These are phyloP conservation scores for Marasmius fiardii DNA, from an alignment of 1,284 basidiomycete species.

Conservation along the genomic window DNA sequence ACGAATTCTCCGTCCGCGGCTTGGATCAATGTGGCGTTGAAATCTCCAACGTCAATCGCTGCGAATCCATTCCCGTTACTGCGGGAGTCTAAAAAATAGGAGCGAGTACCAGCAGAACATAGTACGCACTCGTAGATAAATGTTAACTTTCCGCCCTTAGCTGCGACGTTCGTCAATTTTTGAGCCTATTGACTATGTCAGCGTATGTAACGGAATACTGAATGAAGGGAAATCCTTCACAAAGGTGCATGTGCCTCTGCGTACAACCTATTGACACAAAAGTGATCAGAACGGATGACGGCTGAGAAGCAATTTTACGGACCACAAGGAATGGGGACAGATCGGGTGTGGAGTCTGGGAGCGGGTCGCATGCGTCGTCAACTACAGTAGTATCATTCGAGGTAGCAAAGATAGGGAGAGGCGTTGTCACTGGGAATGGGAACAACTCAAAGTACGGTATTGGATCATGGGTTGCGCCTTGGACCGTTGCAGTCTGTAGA, in stretches of 20 bases:
- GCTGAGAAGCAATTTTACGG: slow-evolving; percentile 28
- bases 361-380: slow-evolving; percentile 51
- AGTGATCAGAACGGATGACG: slow-evolving; percentile 35
- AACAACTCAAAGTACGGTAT: slow-evolving; percentile 38
- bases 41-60: slow-evolving; percentile 37
- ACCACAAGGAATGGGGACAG: slow-evolving; percentile 43
- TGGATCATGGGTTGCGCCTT: slow-evolving; percentile 36
- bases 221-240: background rate
- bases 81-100: background rate
- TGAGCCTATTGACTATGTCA: slow-evolving; percentile 25
- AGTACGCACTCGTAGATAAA: slow-evolving; percentile 52
- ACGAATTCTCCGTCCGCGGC: slow-evolving; percentile 12
- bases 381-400: slow-evolving; percentile 40
- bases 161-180: slow-evolving; percentile 46
- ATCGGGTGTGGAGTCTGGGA: slow-evolving; percentile 50
- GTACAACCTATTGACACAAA: slow-evolving; percentile 27
- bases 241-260: slow-evolving; percentile 12
- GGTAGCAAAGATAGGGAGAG: slow-evolving; percentile 40
- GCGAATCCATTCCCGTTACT: slow-evolving; percentile 45
- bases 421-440: slow-evolving; percentile 33
- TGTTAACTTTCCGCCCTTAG: slow-evolving; percentile 44
- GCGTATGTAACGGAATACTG: background rate
- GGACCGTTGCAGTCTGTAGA: slow-evolving; percentile 38
- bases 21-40: slow-evolving; percentile 38
- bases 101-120: background rate